Conservation (phyloP, 805 yeast genomes). For the Zygotorulaspora chibaensis region DNA sequence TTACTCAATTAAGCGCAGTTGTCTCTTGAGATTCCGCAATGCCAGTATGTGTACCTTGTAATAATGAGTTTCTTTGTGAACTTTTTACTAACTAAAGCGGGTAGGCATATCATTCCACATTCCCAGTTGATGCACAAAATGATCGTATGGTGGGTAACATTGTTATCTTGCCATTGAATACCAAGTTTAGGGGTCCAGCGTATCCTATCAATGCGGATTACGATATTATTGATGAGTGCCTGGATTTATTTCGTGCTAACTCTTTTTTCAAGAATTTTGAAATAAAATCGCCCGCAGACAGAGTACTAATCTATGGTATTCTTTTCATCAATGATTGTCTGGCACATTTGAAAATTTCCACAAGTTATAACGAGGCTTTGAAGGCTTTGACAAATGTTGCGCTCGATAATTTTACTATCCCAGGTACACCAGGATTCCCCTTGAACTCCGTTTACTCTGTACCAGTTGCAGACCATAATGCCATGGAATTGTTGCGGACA, state of each 20-base stretch:
- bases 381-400: slow-evolving; percentile 77
- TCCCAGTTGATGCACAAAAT: slow-evolving; percentile 56
- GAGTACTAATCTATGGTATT: slow-evolving; percentile 90
- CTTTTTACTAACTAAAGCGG: slow-evolving; percentile 5
- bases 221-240: slow-evolving; percentile 86
- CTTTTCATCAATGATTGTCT: slow-evolving; percentile 83
- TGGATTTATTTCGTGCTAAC: slow-evolving; percentile 92
- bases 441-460: slow-evolving; percentile 66
- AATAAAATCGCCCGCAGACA: slow-evolving; percentile 91
- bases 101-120: slow-evolving; percentile 76
- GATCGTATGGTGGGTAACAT: slow-evolving; percentile 72
- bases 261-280: slow-evolving; percentile 96
- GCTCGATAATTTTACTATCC: slow-evolving; percentile 81
- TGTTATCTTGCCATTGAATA: slow-evolving; percentile 77
- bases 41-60: slow-evolving; percentile 8
- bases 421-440: slow-evolving; percentile 95
- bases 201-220: slow-evolving; percentile 72
- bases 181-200: slow-evolving; percentile 87
- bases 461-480: slow-evolving; percentile 69
- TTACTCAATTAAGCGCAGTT: too few species aligned
- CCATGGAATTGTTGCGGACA: slow-evolving; percentile 71
- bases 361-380: slow-evolving; percentile 55
- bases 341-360: slow-evolving; percentile 49
- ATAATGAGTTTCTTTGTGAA: neutral
- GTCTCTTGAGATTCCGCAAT: neutral